Percentiles rank a stretch among this genome's conserved stretches.
Evolutionary conservation across 192 early-diverging fungal genomes (phyloP).

Genomic region (Coemansia interrupta): DNA sequence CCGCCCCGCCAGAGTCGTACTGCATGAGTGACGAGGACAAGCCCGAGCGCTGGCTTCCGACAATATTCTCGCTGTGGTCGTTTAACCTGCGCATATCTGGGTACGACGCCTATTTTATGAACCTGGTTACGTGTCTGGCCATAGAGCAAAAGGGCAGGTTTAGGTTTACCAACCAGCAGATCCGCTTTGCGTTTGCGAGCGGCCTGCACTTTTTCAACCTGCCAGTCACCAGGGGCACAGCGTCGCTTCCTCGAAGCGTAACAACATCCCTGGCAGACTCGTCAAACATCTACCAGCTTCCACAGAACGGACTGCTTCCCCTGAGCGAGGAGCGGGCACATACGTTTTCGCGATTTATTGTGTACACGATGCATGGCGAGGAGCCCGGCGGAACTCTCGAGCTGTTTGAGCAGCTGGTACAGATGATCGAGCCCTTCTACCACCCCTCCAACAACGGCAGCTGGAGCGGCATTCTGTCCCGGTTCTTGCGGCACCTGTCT

Average conservation of each 20-base stretch:
- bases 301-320: conserved; percentile 24
- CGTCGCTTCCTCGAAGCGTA: conserved; percentile 21
- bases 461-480: conserved; percentile 74
- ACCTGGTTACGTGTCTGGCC: conserved; percentile 68
- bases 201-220: conserved; percentile 49
- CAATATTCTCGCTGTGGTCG: conserved; percentile 81
- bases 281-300: conserved; percentile 36
- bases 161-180: conserved; percentile 36
- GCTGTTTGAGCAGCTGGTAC: conserved; percentile 71
- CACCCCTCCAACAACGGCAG: conserved; percentile 89
- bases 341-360: conserved; percentile 72
- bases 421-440: conserved; percentile 81
- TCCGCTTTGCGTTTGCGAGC: conserved; percentile 49
- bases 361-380: conserved; percentile 67
- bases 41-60: conserved; percentile 70
- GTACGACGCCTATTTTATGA: conserved; percentile 69
- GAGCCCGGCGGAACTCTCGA: conserved; percentile 54
- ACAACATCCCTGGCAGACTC: conserved; percentile 25
- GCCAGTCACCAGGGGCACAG: conserved; percentile 22
- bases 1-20: background rate
- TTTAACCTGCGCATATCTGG: conserved; percentile 57
- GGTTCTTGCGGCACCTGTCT: conserved; percentile 65
- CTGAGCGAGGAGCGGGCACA: conserved; percentile 42
- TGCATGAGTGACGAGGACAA: conserved; percentile 21
- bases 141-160: conserved; percentile 38